phyloP scores from a whole-genome alignment of 225 moss, liverwort and hornwort species.

The Pseudoscleropodium purum region DNA sequence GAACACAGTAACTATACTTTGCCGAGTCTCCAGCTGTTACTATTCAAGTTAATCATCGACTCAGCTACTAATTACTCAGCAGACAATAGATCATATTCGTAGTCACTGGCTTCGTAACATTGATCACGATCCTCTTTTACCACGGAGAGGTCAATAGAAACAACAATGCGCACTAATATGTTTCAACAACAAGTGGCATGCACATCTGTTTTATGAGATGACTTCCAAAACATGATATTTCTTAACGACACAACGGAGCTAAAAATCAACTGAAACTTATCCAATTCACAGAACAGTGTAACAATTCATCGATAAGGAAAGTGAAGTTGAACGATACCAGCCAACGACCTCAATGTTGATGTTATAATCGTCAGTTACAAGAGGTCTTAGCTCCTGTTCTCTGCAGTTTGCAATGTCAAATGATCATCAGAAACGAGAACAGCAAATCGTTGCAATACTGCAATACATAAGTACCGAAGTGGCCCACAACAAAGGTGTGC shows the following conservation, averaged over 20 bases:
- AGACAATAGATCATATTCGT: neutral
- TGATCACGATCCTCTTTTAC: neutral
- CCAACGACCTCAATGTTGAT: slow-evolving; percentile 56
- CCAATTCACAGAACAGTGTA: neutral
- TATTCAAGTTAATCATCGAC: neutral
- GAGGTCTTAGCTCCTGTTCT: slow-evolving; percentile 80
- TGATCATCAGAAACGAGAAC: neutral
- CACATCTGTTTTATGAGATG: neutral
- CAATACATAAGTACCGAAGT: neutral
- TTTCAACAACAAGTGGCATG: neutral
- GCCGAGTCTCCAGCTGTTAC: neutral
- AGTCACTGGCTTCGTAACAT: neutral
- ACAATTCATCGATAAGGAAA: neutral
- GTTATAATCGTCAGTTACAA: slow-evolving; percentile 74
- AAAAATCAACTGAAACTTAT: neutral
- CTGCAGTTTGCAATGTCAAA: slow-evolving; percentile 27
- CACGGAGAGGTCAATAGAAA: neutral
- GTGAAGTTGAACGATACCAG: slow-evolving; percentile 21
- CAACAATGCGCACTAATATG: neutral
- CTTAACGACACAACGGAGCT: neutral
- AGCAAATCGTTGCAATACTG: neutral
- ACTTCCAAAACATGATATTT: neutral
- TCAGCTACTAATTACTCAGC: neutral
- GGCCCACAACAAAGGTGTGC: neutral
- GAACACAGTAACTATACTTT: neutral